Evolutionary conservation across 768 basidiomycete species (phyloP).

Genomic region (Tephrocybe sp.): DNA sequence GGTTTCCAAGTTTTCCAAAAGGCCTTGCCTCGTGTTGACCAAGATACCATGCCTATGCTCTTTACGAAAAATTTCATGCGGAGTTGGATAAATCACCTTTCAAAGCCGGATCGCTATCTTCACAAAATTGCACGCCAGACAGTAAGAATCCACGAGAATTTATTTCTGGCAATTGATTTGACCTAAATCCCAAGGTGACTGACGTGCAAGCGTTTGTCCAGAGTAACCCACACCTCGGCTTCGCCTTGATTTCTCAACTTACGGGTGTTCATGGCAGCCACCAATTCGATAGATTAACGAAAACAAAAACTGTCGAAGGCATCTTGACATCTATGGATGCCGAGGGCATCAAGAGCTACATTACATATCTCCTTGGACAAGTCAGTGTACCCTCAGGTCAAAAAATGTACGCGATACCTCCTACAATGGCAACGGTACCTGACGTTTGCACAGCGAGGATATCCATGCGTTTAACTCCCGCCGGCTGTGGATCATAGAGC

Average conservation of each 20-base stretch:
- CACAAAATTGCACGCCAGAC: slow-evolving; percentile 87
- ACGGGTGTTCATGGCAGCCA: slow-evolving; percentile 80
- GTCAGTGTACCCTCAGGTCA: slow-evolving; percentile 46
- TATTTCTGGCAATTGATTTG: neutral
- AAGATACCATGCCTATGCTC: slow-evolving; percentile 74
- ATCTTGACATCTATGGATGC: slow-evolving; percentile 73
- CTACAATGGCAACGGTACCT: slow-evolving; percentile 1
- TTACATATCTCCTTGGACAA: slow-evolving; percentile 65
- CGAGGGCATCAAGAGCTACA: slow-evolving; percentile 74
- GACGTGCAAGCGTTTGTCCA: slow-evolving; percentile 76
- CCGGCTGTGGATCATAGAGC: slow-evolving; percentile 83
- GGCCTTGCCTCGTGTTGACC: slow-evolving; percentile 64
- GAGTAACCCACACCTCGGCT: slow-evolving; percentile 74
- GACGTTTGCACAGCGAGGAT: slow-evolving; percentile 35
- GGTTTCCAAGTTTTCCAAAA: slow-evolving; percentile 92
- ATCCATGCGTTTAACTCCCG: slow-evolving; percentile 49
- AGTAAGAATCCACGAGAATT: slow-evolving; percentile 34
- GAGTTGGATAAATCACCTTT: slow-evolving; percentile 94
- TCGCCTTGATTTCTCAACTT: slow-evolving; percentile 80
- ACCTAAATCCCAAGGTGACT: slow-evolving; percentile 46
- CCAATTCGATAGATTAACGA: slow-evolving; percentile 90
- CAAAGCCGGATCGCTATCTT: slow-evolving; percentile 81
- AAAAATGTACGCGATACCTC: slow-evolving; percentile 35
- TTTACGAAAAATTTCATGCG: slow-evolving; percentile 97
- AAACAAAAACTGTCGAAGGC: slow-evolving; percentile 88